Conservation (phyloP, 805 yeast species). For the Kuraishia ogatae region DNA sequence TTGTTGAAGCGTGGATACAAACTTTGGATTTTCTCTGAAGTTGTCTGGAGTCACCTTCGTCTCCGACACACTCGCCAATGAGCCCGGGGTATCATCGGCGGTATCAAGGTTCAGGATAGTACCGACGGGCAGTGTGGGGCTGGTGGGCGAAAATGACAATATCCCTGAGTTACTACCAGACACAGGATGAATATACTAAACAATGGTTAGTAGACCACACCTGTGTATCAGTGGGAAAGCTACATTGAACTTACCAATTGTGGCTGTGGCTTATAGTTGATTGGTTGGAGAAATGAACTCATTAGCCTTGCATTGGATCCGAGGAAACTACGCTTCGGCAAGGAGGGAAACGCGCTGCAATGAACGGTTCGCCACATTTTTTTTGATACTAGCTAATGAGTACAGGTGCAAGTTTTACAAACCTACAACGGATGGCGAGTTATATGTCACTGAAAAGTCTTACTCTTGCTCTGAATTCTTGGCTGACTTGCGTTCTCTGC, state of each 20-base stretch:
- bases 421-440: too few relatives aligned
- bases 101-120: background rate
- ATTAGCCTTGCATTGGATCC: background rate
- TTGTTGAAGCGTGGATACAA: slow-evolving; percentile 14
- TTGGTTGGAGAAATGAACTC: background rate
- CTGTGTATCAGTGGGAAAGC: background rate
- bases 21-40: slow-evolving; percentile 19
- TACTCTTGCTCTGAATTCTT: too few relatives aligned
- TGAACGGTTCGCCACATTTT: background rate
- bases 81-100: background rate
- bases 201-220: background rate
- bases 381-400: background rate
- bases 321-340: background rate
- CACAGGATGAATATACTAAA: slow-evolving; percentile 3
- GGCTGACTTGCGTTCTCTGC: background rate
- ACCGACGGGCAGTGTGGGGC: slow-evolving; percentile 17
- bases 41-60: slow-evolving; percentile 11
- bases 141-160: slow-evolving; percentile 21
- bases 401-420: background rate
- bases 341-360: background rate
- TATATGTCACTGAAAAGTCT: too few relatives aligned
- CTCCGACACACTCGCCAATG: slow-evolving; percentile 1
- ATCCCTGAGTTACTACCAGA: background rate
- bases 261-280: slow-evolving; percentile 7
- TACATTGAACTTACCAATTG: slow-evolving; percentile 9